A percentile compares a stretch with the other conserved stretches of the same genome.
Conservation (phyloP, 495 filamentous ascomycete genomes). For the Hyaloscypha hepaticicola region DNA sequence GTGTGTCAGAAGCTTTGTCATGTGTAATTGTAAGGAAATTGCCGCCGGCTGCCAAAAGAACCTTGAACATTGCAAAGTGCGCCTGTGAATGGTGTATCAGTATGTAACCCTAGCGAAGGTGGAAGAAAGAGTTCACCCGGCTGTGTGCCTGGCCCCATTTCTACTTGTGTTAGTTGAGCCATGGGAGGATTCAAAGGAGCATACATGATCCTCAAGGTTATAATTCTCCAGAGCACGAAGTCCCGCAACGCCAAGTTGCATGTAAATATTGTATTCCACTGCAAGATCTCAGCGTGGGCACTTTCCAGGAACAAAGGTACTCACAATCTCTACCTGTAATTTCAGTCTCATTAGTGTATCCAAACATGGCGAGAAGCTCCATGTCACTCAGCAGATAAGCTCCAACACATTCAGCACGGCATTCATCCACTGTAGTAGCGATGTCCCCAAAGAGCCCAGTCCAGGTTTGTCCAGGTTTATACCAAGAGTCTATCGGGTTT, state of each 20-base stretch:
- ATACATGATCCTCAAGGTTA: constrained; percentile 40
- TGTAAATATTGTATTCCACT: constrained; percentile 47
- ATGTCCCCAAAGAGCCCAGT: constrained; percentile 44
- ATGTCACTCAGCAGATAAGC: constrained; percentile 44
- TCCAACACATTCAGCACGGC: constrained; percentile 44
- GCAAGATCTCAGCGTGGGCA: not conserved
- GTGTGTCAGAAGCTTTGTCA: constrained; percentile 8
- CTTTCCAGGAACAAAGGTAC: not conserved
- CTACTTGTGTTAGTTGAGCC: constrained; percentile 21
- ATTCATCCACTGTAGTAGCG: constrained; percentile 49
- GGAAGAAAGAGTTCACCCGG: constrained; percentile 40
- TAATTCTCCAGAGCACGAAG: constrained; percentile 45
- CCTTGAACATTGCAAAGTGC: constrained; percentile 25
- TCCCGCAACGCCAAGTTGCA: constrained; percentile 45
- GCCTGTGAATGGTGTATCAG: constrained; percentile 2
- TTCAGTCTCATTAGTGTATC: constrained; percentile 35
- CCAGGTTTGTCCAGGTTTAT: constrained; percentile 49
- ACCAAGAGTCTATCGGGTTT: constrained; percentile 44
- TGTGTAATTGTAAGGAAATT: constrained; percentile 35
- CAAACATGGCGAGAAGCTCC: constrained; percentile 43
- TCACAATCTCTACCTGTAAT: constrained; percentile 38
- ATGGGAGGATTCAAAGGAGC: constrained; percentile 11
- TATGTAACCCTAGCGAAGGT: not conserved
- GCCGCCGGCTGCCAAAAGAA: constrained; percentile 35
- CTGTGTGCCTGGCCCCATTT: constrained; percentile 50